Percentiles rank a stretch among this genome's conserved stretches.
These are phyloP conservation scores for Acanthamoeba lenticulata DNA, from an alignment of 208 protist genomes.

Conservation along the genomic window DNA sequence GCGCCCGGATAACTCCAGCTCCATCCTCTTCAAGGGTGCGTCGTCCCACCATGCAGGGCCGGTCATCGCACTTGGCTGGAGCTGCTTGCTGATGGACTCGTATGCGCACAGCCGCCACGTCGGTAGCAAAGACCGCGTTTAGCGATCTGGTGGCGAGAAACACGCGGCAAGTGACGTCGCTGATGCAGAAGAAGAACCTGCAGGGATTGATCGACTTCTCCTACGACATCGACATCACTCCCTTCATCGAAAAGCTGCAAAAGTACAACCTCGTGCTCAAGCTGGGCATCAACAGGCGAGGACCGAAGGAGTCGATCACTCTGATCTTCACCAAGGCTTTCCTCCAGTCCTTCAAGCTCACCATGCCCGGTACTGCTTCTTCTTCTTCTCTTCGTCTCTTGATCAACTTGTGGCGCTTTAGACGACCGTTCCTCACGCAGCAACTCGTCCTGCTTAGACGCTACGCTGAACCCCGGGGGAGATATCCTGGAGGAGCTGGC, in stretches of 20 bases:
- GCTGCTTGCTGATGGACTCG: neutral
- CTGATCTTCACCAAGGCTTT: neutral
- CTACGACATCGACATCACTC: neutral
- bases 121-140: neutral
- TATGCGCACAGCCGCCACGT: neutral
- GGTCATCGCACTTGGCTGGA: too few relatives aligned
- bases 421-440: neutral
- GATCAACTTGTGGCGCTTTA: neutral
- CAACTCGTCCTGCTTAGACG: neutral
- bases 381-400: too few relatives aligned
- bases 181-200: conserved; percentile 19
- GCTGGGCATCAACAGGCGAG: neutral
- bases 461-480: neutral
- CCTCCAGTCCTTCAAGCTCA: neutral
- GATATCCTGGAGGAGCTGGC: neutral
- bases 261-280: conserved; percentile 9
- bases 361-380: conserved; percentile 6
- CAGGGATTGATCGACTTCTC: neutral
- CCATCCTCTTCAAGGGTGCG: neutral
- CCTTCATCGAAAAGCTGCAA: neutral
- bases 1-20: neutral
- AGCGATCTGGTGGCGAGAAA: neutral
- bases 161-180: neutral
- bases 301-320: neutral
- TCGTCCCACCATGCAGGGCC: too few relatives aligned